Conservation (phyloP, 805 yeast species). For the Kluyveromyces dobzhanskii region DNA sequence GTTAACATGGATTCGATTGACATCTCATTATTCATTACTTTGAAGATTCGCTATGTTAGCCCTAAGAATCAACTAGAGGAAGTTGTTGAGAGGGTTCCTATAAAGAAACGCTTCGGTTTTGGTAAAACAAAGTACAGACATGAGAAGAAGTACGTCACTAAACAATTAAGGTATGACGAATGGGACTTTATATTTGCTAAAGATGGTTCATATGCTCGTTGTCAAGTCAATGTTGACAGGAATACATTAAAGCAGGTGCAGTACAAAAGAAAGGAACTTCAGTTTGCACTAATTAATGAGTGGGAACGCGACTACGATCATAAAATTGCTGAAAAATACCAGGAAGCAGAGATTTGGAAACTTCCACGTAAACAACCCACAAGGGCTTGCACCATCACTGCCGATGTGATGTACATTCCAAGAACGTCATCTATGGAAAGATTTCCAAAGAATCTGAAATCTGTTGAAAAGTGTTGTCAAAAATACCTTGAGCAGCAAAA, state of each 20-base stretch:
- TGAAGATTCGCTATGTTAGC: conserved; percentile 53
- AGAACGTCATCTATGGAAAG: conserved; percentile 50
- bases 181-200: conserved; percentile 62
- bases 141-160: conserved; percentile 41
- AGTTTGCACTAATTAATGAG: conserved; percentile 44
- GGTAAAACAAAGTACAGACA: conserved; percentile 30
- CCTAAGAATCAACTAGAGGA: conserved; percentile 45
- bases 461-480: conserved; percentile 37
- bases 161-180: conserved; percentile 41
- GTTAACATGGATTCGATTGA: conserved; percentile 39
- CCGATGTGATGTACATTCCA: conserved; percentile 63
- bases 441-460: conserved; percentile 60
- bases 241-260: conserved; percentile 11
- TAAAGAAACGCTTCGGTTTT: conserved; percentile 27
- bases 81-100: conserved; percentile 47
- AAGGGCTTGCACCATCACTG: conserved; percentile 56
- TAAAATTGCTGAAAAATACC: conserved; percentile 1
- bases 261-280: conserved; percentile 8
- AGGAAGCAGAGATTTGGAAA: conserved; percentile 5
- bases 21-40: conserved; percentile 59
- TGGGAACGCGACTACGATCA: conserved; percentile 44
- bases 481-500: conserved; percentile 31
- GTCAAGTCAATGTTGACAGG: conserved; percentile 41
- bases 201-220: conserved; percentile 85
- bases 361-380: conserved; percentile 40